phyloP scores from a whole-genome alignment of 495 filamentous ascomycete species.

The Aspergillus baeticus region DNA sequence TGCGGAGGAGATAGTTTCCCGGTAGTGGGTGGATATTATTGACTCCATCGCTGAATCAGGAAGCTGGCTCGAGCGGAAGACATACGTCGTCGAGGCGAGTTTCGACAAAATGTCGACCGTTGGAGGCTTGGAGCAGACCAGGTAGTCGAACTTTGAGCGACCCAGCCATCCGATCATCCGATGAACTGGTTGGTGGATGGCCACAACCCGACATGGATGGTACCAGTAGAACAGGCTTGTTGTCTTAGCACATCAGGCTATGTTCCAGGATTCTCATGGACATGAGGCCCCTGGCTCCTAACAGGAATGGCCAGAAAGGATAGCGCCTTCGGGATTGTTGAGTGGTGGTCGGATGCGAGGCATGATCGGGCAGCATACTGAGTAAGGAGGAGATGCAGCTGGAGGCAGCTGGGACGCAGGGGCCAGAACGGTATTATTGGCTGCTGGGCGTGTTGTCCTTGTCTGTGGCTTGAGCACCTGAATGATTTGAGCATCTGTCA shows the following conservation, averaged over 20 bases:
- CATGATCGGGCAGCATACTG: constrained; percentile 11
- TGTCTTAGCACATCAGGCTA: not conserved
- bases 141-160: not conserved
- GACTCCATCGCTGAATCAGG: constrained; percentile 1
- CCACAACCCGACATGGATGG: not conserved
- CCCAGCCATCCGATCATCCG: constrained; percentile 5
- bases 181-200: constrained; percentile 2
- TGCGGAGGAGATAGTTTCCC: not conserved
- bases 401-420: constrained; percentile 14
- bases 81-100: too few relatives aligned
- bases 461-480: too few relatives aligned
- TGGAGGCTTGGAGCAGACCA: not conserved
- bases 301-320: constrained; percentile 6
- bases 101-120: not conserved
- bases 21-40: constrained; percentile 11
- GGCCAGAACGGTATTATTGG: not conserved
- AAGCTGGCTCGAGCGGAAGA: not conserved
- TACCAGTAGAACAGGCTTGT: not conserved
- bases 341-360: constrained; percentile 5
- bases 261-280: not conserved
- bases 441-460: not conserved
- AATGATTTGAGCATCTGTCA: too few relatives aligned
- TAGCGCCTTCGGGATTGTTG: constrained; percentile 11
- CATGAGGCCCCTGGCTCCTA: constrained; percentile 10
- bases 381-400: constrained; percentile 8